Conservation (phyloP, 768 basidiomycete genomes). For the Phylloporus sp. region DNA sequence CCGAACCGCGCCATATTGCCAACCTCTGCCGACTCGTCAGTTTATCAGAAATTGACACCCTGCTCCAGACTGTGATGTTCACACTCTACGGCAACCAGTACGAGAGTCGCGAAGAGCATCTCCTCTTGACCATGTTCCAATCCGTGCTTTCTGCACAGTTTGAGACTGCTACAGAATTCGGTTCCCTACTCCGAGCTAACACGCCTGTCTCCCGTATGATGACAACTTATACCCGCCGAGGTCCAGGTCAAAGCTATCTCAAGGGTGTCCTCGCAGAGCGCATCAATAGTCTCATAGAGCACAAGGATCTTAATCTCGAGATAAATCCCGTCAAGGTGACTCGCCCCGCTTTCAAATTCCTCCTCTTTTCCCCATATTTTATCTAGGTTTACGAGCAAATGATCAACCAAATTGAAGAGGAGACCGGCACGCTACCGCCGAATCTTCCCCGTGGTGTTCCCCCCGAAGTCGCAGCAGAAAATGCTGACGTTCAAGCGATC, state of each 20-base stretch:
- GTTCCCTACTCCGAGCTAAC: slow-evolving; percentile 96
- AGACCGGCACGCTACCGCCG: slow-evolving; percentile 86
- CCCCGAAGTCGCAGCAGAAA: slow-evolving; percentile 91
- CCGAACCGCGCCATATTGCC: slow-evolving; percentile 96
- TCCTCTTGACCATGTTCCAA: slow-evolving; percentile 99
- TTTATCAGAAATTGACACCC: slow-evolving; percentile 95
- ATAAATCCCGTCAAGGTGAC: slow-evolving; percentile 96
- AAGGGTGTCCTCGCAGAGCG: slow-evolving; percentile 97
- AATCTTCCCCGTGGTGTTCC: slow-evolving; percentile 91
- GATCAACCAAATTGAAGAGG: slow-evolving; percentile 98
- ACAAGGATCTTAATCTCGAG: slow-evolving; percentile 98
- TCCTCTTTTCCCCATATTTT: not conserved
- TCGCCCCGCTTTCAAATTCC: not conserved
- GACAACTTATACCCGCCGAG: slow-evolving; percentile 99
- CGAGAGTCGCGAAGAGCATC: slow-evolving; percentile 95
- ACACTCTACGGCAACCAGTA: slow-evolving; percentile 99
- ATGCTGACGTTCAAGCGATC: slow-evolving; percentile 95
- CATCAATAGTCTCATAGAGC: slow-evolving; percentile 98
- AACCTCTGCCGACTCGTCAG: slow-evolving; percentile 95
- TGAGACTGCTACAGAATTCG: slow-evolving; percentile 98
- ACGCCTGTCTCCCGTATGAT: slow-evolving; percentile 99
- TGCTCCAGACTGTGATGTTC: slow-evolving; percentile 99
- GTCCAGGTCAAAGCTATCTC: slow-evolving; percentile 97
- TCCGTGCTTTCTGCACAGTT: slow-evolving; percentile 98
- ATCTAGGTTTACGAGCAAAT: slow-evolving; percentile 98